These are phyloP conservation scores for Talaromyces sp. DNA, from an alignment of 2,329 filamentous ascomycete species.

Conservation along the genomic window DNA sequence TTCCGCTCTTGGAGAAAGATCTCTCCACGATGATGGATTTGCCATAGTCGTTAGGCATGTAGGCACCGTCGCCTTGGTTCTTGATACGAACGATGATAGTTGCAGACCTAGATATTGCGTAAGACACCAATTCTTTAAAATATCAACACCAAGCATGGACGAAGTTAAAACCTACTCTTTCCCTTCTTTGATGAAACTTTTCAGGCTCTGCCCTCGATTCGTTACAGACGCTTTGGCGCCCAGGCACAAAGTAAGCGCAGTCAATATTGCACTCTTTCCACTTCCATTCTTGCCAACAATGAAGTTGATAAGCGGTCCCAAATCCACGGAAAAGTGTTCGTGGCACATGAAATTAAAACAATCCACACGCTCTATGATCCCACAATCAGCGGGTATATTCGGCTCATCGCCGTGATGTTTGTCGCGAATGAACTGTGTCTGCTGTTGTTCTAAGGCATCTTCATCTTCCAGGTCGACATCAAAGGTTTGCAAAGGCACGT, in stretches of 20 bases:
- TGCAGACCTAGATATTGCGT: conserved; percentile 38
- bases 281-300: conserved; percentile 97
- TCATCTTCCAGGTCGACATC: conserved; percentile 26
- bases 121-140: not conserved
- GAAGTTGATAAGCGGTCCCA: conserved; percentile 97
- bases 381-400: conserved; percentile 73
- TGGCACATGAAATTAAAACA: conserved; percentile 98
- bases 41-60: conserved; percentile 75
- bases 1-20: conserved; percentile 69
- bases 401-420: conserved; percentile 51
- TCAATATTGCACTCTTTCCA: conserved; percentile 92
- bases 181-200: conserved; percentile 86
- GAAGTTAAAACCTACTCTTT: conserved; percentile 56
- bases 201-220: conserved; percentile 84
- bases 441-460: conserved; percentile 50
- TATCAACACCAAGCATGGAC: not conserved
- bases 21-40: conserved; percentile 85
- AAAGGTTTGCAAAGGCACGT: not conserved
- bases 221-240: conserved; percentile 90
- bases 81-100: conserved; percentile 80
- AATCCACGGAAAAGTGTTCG: conserved; percentile 67
- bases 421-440: conserved; percentile 58
- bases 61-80: conserved; percentile 80
- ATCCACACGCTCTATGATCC: conserved; percentile 80
- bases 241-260: conserved; percentile 87